Conservation (phyloP, 2,329 filamentous ascomycete genomes). For the Aureobasidium sp. region DNA sequence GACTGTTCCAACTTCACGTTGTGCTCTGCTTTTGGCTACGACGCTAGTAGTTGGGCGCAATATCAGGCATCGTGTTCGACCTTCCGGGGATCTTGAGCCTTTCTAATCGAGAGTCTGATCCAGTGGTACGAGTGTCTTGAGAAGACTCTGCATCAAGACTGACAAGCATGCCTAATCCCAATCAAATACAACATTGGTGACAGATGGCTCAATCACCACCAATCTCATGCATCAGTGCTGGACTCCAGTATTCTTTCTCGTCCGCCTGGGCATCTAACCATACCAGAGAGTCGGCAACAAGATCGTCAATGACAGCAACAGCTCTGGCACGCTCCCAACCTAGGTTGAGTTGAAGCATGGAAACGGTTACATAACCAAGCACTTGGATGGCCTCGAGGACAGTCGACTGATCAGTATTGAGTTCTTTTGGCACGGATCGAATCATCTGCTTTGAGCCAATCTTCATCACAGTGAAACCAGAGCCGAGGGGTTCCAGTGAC, state of each 20-base stretch:
- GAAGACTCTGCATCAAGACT: constrained; percentile 15
- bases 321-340: constrained; percentile 76
- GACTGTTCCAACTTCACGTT: constrained; percentile 38
- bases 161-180: neutral
- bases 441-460: constrained; percentile 84
- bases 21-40: constrained; percentile 23
- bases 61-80: constrained; percentile 20
- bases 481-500: constrained; percentile 77
- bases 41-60: constrained; percentile 19
- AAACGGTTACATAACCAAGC: constrained; percentile 79
- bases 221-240: constrained; percentile 53
- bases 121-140: constrained; percentile 24
- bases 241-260: constrained; percentile 93
- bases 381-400: constrained; percentile 88
- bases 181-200: neutral
- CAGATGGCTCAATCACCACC: neutral
- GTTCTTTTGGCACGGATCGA: constrained; percentile 84
- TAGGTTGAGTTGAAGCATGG: constrained; percentile 80
- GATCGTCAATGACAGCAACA: constrained; percentile 82
- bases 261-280: constrained; percentile 84
- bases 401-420: constrained; percentile 87
- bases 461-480: constrained; percentile 73
- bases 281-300: constrained; percentile 79
- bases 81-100: constrained; percentile 24
- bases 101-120: constrained; percentile 23